Conservation (phyloP, 768 basidiomycete genomes). For the Amanita jacksonii region DNA sequence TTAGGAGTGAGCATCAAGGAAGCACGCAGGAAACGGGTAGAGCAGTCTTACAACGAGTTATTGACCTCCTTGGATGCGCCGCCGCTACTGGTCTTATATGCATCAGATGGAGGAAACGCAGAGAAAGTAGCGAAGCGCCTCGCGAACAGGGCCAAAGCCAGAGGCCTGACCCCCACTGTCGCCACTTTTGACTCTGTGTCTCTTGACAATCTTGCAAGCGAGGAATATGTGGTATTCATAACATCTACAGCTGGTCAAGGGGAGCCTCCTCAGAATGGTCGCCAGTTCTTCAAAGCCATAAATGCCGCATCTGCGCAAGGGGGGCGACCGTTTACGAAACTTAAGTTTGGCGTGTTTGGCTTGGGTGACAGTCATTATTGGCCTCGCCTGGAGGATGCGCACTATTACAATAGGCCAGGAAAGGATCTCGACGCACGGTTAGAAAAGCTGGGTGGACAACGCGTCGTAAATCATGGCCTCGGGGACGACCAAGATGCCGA, state of each 20-base stretch:
- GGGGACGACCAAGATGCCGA: slow-evolving; percentile 98
- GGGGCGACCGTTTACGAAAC: slow-evolving; percentile 48
- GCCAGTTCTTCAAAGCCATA: slow-evolving; percentile 80
- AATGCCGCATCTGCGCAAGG: slow-evolving; percentile 54
- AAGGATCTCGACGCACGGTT: slow-evolving; percentile 84
- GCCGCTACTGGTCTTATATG: slow-evolving; percentile 83
- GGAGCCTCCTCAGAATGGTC: slow-evolving; percentile 94
- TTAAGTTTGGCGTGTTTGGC: slow-evolving; percentile 80
- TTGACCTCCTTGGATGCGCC: slow-evolving; percentile 81
- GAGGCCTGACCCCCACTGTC: slow-evolving; percentile 71
- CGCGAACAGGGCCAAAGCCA: slow-evolving; percentile 68
- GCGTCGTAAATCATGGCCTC: slow-evolving; percentile 67
- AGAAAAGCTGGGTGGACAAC: slow-evolving; percentile 69
- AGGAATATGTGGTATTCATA: slow-evolving; percentile 74
- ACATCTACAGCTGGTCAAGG: slow-evolving; percentile 96
- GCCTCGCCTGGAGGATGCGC: slow-evolving; percentile 94
- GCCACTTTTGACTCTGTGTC: slow-evolving; percentile 76
- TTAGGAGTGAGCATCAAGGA: slow-evolving; percentile 79
- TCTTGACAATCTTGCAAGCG: slow-evolving; percentile 63
- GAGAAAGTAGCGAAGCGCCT: slow-evolving; percentile 94
- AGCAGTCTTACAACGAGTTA: slow-evolving; percentile 77
- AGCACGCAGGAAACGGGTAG: slow-evolving; percentile 72
- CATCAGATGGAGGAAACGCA: slow-evolving; percentile 91
- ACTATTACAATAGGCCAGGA: slow-evolving; percentile 95
- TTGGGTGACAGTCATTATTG: slow-evolving; percentile 99